phyloP scores from a whole-genome alignment of 2,329 filamentous ascomycete species.

The Epichloe bromicola region DNA sequence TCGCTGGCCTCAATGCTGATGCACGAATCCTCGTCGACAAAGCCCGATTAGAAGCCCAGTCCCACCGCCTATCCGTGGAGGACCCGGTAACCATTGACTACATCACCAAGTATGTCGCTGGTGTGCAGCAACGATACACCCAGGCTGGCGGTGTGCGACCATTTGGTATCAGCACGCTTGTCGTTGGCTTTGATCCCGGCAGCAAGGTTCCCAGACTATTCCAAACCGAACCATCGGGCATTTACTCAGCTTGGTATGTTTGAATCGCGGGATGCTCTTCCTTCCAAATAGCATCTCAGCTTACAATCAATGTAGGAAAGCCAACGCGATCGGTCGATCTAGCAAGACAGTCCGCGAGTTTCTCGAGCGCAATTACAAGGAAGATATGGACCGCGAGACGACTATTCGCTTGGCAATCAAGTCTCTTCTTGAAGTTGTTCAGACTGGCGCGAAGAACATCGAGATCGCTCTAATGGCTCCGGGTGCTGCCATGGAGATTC shows the following conservation, averaged over 20 bases:
- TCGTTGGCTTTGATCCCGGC: constrained; percentile 95
- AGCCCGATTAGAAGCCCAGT: constrained; percentile 92
- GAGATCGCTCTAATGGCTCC: constrained; percentile 98
- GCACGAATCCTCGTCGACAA: constrained; percentile 97
- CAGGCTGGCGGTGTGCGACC: constrained; percentile 96
- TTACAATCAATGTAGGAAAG: constrained; percentile 56
- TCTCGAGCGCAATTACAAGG: constrained; percentile 96
- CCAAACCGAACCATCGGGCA: constrained; percentile 97
- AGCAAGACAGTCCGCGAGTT: constrained; percentile 99
- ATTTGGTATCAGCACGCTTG: constrained; percentile 96
- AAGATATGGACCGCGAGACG: constrained; percentile 89
- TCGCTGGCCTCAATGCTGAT: constrained; percentile 94
- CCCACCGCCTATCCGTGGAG: constrained; percentile 91
- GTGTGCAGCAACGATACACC: constrained; percentile 97
- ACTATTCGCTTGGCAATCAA: constrained; percentile 97
- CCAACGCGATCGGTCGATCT: constrained; percentile 93
- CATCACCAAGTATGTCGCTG: constrained; percentile 97
- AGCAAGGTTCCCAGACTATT: constrained; percentile 83
- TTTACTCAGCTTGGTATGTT: constrained; percentile 89
- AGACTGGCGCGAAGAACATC: constrained; percentile 98
- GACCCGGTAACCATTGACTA: constrained; percentile 97
- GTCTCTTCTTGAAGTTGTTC: constrained; percentile 92
- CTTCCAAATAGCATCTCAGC: constrained; percentile 7
- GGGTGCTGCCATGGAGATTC: constrained; percentile 80
- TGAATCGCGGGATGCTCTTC: not conserved